Evolutionary conservation across 192 early-diverging fungal species (phyloP), one percentile per base, ranked within the genome.

Genomic region (Borealophlyctis nickersoniae): DNA sequence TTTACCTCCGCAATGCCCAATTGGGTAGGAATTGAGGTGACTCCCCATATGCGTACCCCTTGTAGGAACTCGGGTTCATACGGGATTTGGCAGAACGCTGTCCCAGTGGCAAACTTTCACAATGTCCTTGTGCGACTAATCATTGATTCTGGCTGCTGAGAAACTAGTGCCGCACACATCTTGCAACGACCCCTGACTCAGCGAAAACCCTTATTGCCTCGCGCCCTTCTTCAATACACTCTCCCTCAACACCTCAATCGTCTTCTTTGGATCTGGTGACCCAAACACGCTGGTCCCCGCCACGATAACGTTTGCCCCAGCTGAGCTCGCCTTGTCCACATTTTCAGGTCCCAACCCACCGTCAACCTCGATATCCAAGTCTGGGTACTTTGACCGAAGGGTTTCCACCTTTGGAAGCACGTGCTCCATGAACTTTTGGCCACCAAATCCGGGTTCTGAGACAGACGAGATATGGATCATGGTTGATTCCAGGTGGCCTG

Each of bases 271-370:
- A 26, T 82, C 73, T 33, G 74, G 36, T 2, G 90, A 86, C 66
- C 88, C 88, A 78, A 96, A 98, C 13, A 98, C 87, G 0, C 86
- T 85, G 0, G 93, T 95, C 13, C 94, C 96, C 29, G 92, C 90
- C 56, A 98, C 96, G 80, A 98, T 98, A 7, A 98, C 94, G 72
- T 98, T 98, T 14, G 96, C 96, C 23, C 94, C 96, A 28, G 91
- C 92, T 55, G 88, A 74, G 22, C 92, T 88, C 22, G 90, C 89
- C n/a, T 74, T 69, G 45, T 94, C 90, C 70, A 98, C 91, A 51
- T 85, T 98, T 29, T 90, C 87, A 2, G 84, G 71, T 3, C 82
- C 86, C 51, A 98, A 69, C 2, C 96, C 96, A 29, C 96, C 94
- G 73, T 98, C 96, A 13, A 98, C 94, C 72, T 98, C 84, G 57